Percentiles rank a stretch among this genome's conserved stretches.
phyloP scores from a whole-genome alignment of 352 stramenopile genomes.

The Globisporangium cylindrosporum region DNA sequence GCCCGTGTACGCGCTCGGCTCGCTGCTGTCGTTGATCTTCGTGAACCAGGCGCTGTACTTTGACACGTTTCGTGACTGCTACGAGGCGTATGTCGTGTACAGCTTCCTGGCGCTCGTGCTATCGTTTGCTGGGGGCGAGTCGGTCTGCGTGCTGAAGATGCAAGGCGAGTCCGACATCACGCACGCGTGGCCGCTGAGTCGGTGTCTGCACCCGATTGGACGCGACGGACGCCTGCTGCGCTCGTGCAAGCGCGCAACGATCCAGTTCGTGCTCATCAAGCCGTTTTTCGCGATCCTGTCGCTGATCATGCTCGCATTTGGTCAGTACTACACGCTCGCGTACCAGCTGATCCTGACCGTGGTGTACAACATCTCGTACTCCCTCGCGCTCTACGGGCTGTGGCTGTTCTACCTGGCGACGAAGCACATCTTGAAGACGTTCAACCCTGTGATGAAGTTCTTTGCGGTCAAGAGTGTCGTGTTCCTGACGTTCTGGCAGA shows the following conservation, averaged over 20 bases:
- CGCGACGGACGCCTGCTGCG: conserved; percentile 81
- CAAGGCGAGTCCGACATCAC: conserved; percentile 76
- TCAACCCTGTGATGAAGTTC: conserved; percentile 91
- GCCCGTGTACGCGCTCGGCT: conserved; percentile 84
- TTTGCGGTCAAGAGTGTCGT: conserved; percentile 91
- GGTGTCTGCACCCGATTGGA: conserved; percentile 69
- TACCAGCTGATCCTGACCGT: conserved; percentile 84
- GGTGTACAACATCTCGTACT: conserved; percentile 92
- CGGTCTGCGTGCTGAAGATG: conserved; percentile 87
- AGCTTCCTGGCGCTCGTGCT: conserved; percentile 90
- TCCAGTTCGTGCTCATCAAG: conserved; percentile 93
- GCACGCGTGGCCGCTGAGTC: conserved; percentile 79
- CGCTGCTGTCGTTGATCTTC: conserved; percentile 78
- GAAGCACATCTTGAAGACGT: conserved; percentile 79
- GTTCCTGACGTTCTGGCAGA: conserved; percentile 93
- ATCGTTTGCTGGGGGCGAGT: conserved; percentile 86
- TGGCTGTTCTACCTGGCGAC: conserved; percentile 91
- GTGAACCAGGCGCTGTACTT: conserved; percentile 81
- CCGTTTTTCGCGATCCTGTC: conserved; percentile 85
- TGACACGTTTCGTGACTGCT: conserved; percentile 88
- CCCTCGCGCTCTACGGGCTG: conserved; percentile 86
- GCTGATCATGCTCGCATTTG: conserved; percentile 76
- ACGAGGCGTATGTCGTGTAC: conserved; percentile 93
- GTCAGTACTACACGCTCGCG: conserved; percentile 67
- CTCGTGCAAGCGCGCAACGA: conserved; percentile 86